These are phyloP conservation scores for Veloporphyrellus conicus DNA, from an alignment of 1,284 basidiomycete genomes.

Conservation along the genomic window DNA sequence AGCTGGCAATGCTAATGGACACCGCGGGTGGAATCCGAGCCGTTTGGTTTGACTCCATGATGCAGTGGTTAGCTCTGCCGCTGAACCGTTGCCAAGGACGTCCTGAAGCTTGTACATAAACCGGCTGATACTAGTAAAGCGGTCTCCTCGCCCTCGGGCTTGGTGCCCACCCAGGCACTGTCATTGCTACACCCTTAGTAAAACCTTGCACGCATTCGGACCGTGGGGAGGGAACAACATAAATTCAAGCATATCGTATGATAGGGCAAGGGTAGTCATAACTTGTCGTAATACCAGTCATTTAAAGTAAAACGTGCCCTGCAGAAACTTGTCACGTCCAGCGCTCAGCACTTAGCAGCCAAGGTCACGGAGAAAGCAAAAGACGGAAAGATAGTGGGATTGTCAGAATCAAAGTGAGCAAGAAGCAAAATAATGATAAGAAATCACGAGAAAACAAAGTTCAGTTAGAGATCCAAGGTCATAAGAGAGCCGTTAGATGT, in stretches of 20 bases:
- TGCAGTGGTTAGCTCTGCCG: too few relatives aligned
- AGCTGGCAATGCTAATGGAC: too few relatives aligned
- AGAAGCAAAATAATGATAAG: slow-evolving; percentile 29
- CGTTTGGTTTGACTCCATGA: too few relatives aligned
- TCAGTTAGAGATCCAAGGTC: slow-evolving; percentile 12
- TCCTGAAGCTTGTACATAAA: too few relatives aligned
- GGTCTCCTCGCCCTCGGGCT: too few relatives aligned
- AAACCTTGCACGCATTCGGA: too few relatives aligned
- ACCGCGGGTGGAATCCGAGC: too few relatives aligned
- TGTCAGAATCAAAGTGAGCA: background rate
- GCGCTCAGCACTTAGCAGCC: background rate
- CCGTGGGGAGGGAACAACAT: slow-evolving; percentile 5
- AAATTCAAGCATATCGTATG: slow-evolving; percentile 24
- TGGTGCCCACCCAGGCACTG: too few relatives aligned
- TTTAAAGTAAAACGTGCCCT: background rate
- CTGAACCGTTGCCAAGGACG: too few relatives aligned
- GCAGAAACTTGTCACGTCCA: background rate
- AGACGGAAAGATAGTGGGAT: background rate
- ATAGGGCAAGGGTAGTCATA: slow-evolving; percentile 4
- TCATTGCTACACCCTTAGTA: too few relatives aligned
- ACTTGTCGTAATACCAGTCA: background rate
- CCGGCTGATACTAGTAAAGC: too few relatives aligned
- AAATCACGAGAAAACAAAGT: slow-evolving; percentile 8
- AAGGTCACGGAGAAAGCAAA: background rate
- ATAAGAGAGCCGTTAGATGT: slow-evolving; percentile 19